These are phyloP conservation scores for Umbelopsis isabellina DNA, from an alignment of 192 early-diverging fungal genomes.

Conservation along the genomic window DNA sequence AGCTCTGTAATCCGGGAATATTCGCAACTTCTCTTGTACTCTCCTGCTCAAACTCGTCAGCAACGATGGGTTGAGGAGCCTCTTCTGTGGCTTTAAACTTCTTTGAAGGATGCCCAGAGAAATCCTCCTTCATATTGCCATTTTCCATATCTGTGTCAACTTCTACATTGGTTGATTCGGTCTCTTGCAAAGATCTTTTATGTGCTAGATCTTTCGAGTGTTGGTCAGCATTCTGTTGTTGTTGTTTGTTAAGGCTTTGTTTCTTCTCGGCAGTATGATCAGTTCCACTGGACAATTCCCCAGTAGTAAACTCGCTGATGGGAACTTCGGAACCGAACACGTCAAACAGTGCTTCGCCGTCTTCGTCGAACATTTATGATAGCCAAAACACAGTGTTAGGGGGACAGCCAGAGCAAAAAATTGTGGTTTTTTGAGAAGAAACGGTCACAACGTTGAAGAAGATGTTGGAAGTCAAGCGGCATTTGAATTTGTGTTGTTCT, in stretches of 20 bases:
- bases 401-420: not conserved
- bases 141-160: conserved; percentile 21
- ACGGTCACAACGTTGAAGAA: no score
- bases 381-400: not conserved
- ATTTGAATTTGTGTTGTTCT: no score
- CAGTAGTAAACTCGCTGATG: conserved; percentile 9
- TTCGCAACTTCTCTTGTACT: conserved; percentile 67
- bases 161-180: not conserved
- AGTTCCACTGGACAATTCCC: conserved; percentile 1
- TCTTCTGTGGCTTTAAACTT: conserved; percentile 26
- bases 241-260: not conserved
- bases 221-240: not conserved
- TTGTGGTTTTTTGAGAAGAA: not conserved
- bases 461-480: no score
- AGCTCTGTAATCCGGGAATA: conserved; percentile 53
- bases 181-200: conserved; percentile 8
- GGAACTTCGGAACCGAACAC: conserved; percentile 26
- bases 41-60: conserved; percentile 73
- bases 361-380: conserved; percentile 38
- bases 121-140: conserved; percentile 27
- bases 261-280: not conserved
- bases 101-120: not conserved
- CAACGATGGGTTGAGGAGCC: conserved; percentile 57
- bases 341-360: conserved; percentile 35
- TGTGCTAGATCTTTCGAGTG: not conserved